phyloP scores from a whole-genome alignment of 2,329 filamentous ascomycete species.

The Exophiala mesophila region DNA sequence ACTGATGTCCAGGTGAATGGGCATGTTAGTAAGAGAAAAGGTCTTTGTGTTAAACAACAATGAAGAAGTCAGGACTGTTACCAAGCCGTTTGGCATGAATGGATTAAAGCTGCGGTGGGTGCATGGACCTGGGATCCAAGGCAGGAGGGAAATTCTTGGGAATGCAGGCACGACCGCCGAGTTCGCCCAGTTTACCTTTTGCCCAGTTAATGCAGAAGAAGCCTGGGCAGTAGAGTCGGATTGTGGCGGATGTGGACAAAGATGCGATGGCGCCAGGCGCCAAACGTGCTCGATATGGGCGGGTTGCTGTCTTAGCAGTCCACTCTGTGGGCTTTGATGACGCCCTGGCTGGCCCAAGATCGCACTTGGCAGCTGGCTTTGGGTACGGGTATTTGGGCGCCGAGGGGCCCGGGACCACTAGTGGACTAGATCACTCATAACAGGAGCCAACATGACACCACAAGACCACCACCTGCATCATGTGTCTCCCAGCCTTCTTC shows the following conservation, averaged over 20 bases:
- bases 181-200: too few relatives aligned
- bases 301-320: neutral
- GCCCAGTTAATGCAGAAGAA: too few relatives aligned
- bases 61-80: neutral
- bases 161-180: neutral
- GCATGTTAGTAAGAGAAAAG: neutral
- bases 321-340: neutral
- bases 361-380: neutral
- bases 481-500: too few relatives aligned
- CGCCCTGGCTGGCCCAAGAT: neutral
- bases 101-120: too few relatives aligned
- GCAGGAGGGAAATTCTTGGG: neutral
- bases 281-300: neutral
- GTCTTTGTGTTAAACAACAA: neutral
- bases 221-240: neutral
- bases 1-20: neutral
- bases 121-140: neutral
- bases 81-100: neutral
- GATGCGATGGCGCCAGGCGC: neutral
- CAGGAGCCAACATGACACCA: too few relatives aligned
- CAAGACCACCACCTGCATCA: too few relatives aligned
- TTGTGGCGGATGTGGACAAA: neutral
- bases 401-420: too few relatives aligned
- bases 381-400: too few relatives aligned
- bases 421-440: too few relatives aligned